These are phyloP conservation scores for Aphanomyces cochlioides DNA, from an alignment of 352 stramenopile species.

Conservation along the genomic window DNA sequence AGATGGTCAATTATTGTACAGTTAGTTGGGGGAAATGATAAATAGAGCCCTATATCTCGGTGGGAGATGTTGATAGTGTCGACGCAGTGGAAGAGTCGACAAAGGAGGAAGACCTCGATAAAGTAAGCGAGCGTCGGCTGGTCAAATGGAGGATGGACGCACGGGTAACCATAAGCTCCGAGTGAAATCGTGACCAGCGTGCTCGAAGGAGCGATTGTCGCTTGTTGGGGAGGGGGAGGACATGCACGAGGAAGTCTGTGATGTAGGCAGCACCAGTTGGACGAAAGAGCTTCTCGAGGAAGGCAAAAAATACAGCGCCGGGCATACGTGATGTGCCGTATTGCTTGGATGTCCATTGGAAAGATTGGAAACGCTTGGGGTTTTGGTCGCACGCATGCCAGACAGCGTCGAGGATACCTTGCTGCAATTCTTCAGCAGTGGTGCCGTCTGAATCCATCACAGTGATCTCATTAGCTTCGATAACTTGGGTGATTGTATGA, in stretches of 20 bases:
- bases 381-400: constrained; percentile 85
- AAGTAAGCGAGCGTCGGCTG: background rate
- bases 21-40: background rate
- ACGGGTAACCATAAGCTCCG: constrained; percentile 50
- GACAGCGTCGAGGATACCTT: constrained; percentile 70
- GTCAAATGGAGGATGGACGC: constrained; percentile 21
- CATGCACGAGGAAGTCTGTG: constrained; percentile 76
- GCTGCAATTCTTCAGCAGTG: constrained; percentile 62
- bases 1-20: no score
- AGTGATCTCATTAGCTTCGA: constrained; percentile 12
- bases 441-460: constrained; percentile 57
- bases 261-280: constrained; percentile 66
- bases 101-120: background rate
- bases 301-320: constrained; percentile 67
- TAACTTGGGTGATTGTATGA: background rate
- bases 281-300: constrained; percentile 76
- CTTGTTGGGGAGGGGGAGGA: constrained; percentile 62
- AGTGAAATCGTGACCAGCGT: constrained; percentile 64
- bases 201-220: constrained; percentile 58
- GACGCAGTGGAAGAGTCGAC: constrained; percentile 18
- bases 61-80: constrained; percentile 8
- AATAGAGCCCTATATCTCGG: background rate
- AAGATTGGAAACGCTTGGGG: constrained; percentile 75
- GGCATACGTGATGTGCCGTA: constrained; percentile 51
- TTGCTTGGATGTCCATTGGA: constrained; percentile 70